Conservation (phyloP, 345 rosid species). For the Clausena lansium region DNA sequence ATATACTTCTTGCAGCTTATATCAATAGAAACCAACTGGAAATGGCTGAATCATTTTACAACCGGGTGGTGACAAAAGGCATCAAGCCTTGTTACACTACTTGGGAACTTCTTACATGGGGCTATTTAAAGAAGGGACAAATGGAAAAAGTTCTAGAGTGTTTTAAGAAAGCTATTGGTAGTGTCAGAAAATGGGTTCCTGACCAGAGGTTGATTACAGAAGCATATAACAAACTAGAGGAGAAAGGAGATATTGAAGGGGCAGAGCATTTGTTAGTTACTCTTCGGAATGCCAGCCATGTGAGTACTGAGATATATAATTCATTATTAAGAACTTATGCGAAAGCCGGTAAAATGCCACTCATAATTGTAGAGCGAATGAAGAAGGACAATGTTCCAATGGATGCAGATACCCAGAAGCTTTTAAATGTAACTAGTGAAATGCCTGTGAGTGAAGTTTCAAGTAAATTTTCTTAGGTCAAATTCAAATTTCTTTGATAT, state of each 20-base stretch:
- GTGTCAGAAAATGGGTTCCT: conserved; percentile 70
- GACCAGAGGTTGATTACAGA: conserved; percentile 47
- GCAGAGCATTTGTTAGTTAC: conserved; percentile 66
- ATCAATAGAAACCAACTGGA: conserved; percentile 50
- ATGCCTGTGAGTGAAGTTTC: conserved; percentile 66
- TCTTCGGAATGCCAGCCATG: conserved; percentile 60
- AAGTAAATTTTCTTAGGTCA: conserved; percentile 26
- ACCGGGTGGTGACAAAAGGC: conserved; percentile 47
- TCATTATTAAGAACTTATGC: conserved; percentile 68
- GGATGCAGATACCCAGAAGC: conserved; percentile 65
- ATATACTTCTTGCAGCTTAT: conserved; percentile 71
- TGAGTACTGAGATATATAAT: conserved; percentile 64
- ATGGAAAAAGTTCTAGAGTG: conserved; percentile 54
- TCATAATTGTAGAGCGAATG: conserved; percentile 70
- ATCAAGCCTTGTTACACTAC: conserved; percentile 68
- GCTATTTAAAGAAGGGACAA: conserved; percentile 47
- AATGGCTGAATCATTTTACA: conserved; percentile 52
- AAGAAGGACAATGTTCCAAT: conserved; percentile 53
- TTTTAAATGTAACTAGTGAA: conserved; percentile 54
- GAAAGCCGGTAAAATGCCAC: conserved; percentile 80
- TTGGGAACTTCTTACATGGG: conserved; percentile 85
- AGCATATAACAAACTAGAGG: conserved; percentile 54
- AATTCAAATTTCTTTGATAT: neutral
- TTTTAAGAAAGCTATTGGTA: conserved; percentile 61
- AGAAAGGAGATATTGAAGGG: conserved; percentile 50